A percentile compares a stretch with the other conserved stretches of the same genome.
These are phyloP conservation scores for Botryotinia globosa DNA, from an alignment of 2,329 filamentous ascomycete genomes.

Conservation along the genomic window DNA sequence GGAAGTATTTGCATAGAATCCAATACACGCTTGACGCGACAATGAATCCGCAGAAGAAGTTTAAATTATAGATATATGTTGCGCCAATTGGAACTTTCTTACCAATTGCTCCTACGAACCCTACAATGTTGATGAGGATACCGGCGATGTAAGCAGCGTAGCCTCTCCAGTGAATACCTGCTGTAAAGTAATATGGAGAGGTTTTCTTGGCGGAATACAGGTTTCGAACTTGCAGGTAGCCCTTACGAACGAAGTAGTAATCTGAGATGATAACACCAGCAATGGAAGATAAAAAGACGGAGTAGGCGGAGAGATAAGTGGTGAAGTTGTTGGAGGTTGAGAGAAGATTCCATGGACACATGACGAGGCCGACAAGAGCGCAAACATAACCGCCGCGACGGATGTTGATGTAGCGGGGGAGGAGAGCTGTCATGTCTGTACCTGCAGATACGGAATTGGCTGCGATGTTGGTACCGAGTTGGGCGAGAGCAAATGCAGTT, in stretches of 20 bases:
- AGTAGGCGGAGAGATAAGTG: constrained; percentile 87
- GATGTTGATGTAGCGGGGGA: constrained; percentile 80
- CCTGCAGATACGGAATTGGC: constrained; percentile 78
- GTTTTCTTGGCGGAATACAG: constrained; percentile 70
- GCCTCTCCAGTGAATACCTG: constrained; percentile 77
- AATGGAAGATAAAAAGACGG: constrained; percentile 89
- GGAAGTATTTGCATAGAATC: constrained; percentile 63
- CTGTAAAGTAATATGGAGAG: constrained; percentile 70
- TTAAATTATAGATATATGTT: constrained; percentile 82
- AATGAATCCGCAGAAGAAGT: constrained; percentile 84
- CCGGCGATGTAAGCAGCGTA: constrained; percentile 80
- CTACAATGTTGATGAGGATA: constrained; percentile 87
- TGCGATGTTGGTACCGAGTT: constrained; percentile 83
- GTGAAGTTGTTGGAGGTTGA: constrained; percentile 77
- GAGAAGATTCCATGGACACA: constrained; percentile 84
- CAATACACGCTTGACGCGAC: constrained; percentile 68
- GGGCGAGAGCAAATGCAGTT: constrained; percentile 69
- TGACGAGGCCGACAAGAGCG: constrained; percentile 72
- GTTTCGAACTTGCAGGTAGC: constrained; percentile 74
- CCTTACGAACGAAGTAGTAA: constrained; percentile 82
- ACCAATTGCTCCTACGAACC: constrained; percentile 81
- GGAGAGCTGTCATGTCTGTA: constrained; percentile 76
- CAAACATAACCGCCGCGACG: constrained; percentile 85
- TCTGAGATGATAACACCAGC: constrained; percentile 87
- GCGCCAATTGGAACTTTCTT: constrained; percentile 70